Evolutionary conservation across 495 filamentous ascomycete species (phyloP), one percentile per base, ranked within the genome.

Genomic region (Aspergillus campestris): DNA sequence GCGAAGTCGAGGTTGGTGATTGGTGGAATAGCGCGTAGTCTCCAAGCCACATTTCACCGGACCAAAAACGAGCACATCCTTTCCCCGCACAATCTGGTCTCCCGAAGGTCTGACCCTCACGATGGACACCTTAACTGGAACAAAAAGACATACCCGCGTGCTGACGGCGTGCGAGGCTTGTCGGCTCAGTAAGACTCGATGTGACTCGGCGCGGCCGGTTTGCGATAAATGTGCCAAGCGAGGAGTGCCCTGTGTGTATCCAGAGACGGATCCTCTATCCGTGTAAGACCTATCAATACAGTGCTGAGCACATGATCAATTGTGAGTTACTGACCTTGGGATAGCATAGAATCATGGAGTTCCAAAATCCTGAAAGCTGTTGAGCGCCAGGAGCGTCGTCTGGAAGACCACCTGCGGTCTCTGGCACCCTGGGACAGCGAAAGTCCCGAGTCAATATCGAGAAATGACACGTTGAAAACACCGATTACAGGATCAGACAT

Each of bases 401-500:
- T 38, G 50, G n/a, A 42, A 54, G 18, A 60, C 34, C 47, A 45
- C 31, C 46, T 48, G 38, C 41, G 44, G 12, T 51, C 51, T 29
- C 48, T 40, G 40, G 30, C 45, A 4, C 40, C 56, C 14, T 34
- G 57, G 35, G 58, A 61, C 6, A 45, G 51, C 12, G 48, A 50
- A 49, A 53, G 59, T 50, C 47, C 53, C 14, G 58, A 61, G 37
- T 44, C 47, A 31, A 61, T 61, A 5, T 61, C 58, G 14, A 53
- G 58, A 32, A 61, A 61, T 47, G 58, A 61, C 53, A 44, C 58
- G 1, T 53, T 52, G 18, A 61, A 53, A 14, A 61, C 58, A 7
- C 58, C 58, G 11, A 61, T 61, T 30, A 61, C 58, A 6, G 58
- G 58, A 14, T 61, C 58, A 3, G 58, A 59, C 31, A 61, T 61